Evolutionary conservation across 2,329 filamentous ascomycete genomes (phyloP).

Genomic region (Trichoderma polysporum): DNA sequence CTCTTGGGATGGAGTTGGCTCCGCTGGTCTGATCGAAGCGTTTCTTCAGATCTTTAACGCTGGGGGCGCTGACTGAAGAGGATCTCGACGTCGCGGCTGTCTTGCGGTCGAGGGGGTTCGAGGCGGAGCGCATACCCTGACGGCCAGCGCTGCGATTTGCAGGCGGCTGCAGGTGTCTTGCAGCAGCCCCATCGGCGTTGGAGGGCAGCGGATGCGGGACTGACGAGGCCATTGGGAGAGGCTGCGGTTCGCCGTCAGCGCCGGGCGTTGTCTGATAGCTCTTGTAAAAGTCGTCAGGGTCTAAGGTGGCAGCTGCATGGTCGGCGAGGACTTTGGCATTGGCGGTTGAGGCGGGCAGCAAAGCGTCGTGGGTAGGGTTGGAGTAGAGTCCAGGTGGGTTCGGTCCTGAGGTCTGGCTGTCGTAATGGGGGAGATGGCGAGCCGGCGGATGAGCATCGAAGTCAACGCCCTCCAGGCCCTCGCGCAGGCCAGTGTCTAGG

Average conservation of each 20-base stretch:
- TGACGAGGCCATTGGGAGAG: conserved; percentile 37
- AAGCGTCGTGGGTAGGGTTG: conserved; percentile 13
- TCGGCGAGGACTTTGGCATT: conserved; percentile 27
- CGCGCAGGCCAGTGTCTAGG: conserved; percentile 32
- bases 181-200: conserved; percentile 50
- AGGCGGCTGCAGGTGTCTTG: conserved; percentile 47
- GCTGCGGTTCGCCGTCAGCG: conserved; percentile 36
- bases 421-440: conserved; percentile 30
- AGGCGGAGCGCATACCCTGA: conserved; percentile 52
- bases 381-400: conserved; percentile 14
- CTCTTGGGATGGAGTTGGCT: conserved; percentile 36
- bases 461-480: conserved; percentile 26
- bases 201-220: conserved; percentile 47
- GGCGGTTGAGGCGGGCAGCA: conserved; percentile 12
- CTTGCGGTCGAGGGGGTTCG: conserved; percentile 54
- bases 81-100: conserved; percentile 32
- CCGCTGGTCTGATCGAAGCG: conserved; percentile 68
- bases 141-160: conserved; percentile 43
- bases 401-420: conserved; percentile 24
- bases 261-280: conserved; percentile 44
- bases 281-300: conserved; percentile 58
- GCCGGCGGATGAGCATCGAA: conserved; percentile 34
- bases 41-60: conserved; percentile 77
- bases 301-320: conserved; percentile 44
- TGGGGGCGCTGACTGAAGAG: conserved; percentile 52